Conservation (phyloP, 2,329 filamentous ascomycete genomes). For the Nannizzia gypsea region DNA sequence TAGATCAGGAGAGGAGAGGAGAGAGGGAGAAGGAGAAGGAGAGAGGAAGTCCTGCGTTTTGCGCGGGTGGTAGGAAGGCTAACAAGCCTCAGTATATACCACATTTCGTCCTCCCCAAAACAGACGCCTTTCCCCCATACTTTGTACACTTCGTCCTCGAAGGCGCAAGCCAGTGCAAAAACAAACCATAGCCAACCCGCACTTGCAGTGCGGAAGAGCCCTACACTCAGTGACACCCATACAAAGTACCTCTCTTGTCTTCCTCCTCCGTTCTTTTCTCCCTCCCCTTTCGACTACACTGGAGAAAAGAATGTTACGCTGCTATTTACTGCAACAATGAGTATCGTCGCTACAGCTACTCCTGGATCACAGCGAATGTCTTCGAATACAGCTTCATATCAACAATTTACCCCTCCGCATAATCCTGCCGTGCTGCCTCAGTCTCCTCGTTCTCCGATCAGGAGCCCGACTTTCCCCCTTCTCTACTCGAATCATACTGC, state of each 20-base stretch:
- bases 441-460: conserved; percentile 23
- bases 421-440: conserved; percentile 6
- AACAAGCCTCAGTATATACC: conserved; percentile 5
- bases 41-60: not conserved
- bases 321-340: conserved; percentile 22
- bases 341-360: conserved; percentile 30
- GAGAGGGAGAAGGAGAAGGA: no score
- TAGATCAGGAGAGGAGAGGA: not conserved
- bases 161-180: not conserved
- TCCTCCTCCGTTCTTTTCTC: not conserved
- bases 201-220: not conserved
- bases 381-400: conserved; percentile 21
- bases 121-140: no score
- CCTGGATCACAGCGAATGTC: conserved; percentile 23
- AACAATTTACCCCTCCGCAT: conserved; percentile 18
- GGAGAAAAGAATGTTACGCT: not conserved
- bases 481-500: conserved; percentile 25
- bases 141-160: not conserved
- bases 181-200: not conserved
- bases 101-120: not conserved
- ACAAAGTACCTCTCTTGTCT: not conserved
- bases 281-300: not conserved
- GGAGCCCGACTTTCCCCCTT: conserved; percentile 10
- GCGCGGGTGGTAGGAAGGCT: not conserved
- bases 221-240: not conserved